Conservation (phyloP, 495 filamentous ascomycete genomes). For the Aspergillus panamensis region DNA sequence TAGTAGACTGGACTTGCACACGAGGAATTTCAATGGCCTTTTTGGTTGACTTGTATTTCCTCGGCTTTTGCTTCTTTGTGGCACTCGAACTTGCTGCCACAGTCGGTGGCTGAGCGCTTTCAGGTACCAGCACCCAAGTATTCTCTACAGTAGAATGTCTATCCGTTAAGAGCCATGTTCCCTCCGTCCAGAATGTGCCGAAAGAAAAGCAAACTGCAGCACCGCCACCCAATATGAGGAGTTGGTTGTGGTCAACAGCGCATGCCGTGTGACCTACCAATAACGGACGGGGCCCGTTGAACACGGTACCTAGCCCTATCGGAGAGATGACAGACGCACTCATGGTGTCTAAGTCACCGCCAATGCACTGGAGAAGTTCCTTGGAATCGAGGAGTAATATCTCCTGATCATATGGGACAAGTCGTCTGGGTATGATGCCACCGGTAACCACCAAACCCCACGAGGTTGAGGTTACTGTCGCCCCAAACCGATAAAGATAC, state of each 20-base stretch:
- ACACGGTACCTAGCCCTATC: constrained; percentile 23
- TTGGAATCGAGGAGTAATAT: constrained; percentile 34
- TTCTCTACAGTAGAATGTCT: constrained; percentile 18
- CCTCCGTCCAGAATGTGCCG: constrained; percentile 71
- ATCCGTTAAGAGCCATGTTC: constrained; percentile 44
- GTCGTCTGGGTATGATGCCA: constrained; percentile 35
- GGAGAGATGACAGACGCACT: constrained; percentile 18
- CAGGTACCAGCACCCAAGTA: constrained; percentile 22
- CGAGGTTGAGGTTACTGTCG: constrained; percentile 32
- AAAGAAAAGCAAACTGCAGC: constrained; percentile 82
- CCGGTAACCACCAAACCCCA: constrained; percentile 41
- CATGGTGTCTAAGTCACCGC: constrained; percentile 13
- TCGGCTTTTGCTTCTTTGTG: constrained; percentile 3
- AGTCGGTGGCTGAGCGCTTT: constrained; percentile 16
- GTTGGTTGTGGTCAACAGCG: constrained; percentile 37
- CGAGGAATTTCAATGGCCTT: constrained; percentile 40
- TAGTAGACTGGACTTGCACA: constrained; percentile 43
- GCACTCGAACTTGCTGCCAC: background rate
- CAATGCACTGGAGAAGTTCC: constrained; percentile 14
- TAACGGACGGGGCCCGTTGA: constrained; percentile 49
- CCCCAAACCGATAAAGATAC: constrained; percentile 30
- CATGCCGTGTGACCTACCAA: constrained; percentile 62
- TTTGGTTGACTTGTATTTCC: constrained; percentile 2
- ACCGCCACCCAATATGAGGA: constrained; percentile 72
- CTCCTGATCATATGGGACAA: constrained; percentile 33